Evolutionary conservation across 192 early-diverging fungal genomes (phyloP).

Genomic region (Podila horticola): DNA sequence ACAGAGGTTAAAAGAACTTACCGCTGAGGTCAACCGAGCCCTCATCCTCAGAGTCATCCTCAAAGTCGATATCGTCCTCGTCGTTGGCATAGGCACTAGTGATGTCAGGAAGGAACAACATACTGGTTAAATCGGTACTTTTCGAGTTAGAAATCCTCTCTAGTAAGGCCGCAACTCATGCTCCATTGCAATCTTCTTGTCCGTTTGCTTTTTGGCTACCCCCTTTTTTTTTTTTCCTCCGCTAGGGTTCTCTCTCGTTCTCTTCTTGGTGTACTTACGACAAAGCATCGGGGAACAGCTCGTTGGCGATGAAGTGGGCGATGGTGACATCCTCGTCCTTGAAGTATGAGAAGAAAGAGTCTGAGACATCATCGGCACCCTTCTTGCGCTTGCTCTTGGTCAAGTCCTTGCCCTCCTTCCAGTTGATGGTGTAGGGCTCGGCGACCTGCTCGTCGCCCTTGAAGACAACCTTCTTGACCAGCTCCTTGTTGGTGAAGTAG

Average conservation of each 20-base stretch:
- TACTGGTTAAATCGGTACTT: too few species aligned
- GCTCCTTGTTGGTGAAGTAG: conserved; percentile 63
- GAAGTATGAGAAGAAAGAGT: conserved; percentile 48
- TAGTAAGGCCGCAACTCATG: background rate
- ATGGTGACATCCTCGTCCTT: conserved; percentile 24
- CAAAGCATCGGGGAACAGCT: conserved; percentile 34
- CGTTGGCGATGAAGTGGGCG: conserved; percentile 27
- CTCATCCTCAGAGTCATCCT: conserved; percentile 29
- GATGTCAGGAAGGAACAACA: background rate
- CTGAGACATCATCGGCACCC: conserved; percentile 46
- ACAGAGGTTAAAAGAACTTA: conserved; percentile 13
- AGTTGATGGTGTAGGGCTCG: conserved; percentile 53
- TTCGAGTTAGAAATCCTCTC: background rate
- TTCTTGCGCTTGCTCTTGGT: conserved; percentile 55
- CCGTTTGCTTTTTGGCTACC: background rate
- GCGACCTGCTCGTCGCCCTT: conserved; percentile 21
- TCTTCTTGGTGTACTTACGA: conserved; percentile 27
- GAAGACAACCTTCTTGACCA: conserved; percentile 63
- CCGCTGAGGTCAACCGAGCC: conserved; percentile 33
- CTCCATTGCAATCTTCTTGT: conserved; percentile 1
- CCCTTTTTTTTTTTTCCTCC: background rate
- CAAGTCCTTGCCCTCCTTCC: conserved; percentile 69
- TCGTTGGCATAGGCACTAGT: conserved; percentile 9
- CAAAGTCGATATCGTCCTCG: conserved; percentile 19
- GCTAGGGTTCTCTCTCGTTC: background rate